These are phyloP conservation scores for Barnettozyma salicaria DNA, from an alignment of 805 yeast species.

Conservation along the genomic window DNA sequence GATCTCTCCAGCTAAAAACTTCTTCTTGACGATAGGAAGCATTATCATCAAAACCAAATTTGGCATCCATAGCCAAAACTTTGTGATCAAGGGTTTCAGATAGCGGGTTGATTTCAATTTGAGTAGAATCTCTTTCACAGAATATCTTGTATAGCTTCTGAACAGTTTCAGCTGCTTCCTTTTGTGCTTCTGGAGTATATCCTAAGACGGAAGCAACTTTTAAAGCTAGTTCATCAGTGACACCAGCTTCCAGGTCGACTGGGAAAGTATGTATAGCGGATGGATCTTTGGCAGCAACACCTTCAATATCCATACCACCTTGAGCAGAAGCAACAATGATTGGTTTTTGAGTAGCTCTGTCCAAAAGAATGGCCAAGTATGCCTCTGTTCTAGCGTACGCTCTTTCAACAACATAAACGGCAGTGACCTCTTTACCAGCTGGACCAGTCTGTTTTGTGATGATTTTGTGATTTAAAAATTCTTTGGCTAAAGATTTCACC, in stretches of 20 bases:
- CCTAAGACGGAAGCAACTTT: constrained; percentile 78
- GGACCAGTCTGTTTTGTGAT: constrained; percentile 98
- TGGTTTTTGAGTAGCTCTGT: constrained; percentile 85
- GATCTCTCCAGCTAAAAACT: constrained; percentile 94
- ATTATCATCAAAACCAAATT: constrained; percentile 95
- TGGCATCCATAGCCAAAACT: constrained; percentile 98
- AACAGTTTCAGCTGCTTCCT: constrained; percentile 84
- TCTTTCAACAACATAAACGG: constrained; percentile 93
- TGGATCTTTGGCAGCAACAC: constrained; percentile 90
- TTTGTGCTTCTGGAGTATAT: constrained; percentile 67
- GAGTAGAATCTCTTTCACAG: constrained; percentile 90
- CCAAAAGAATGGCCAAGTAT: constrained; percentile 89
- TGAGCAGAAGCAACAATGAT: constrained; percentile 93
- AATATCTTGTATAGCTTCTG: constrained; percentile 85
- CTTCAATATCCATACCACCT: constrained; percentile 99
- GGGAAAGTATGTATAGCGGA: constrained; percentile 85
- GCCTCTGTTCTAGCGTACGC: constrained; percentile 93
- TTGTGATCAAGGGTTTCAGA: constrained; percentile 86
- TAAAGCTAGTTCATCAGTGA: constrained; percentile 68
- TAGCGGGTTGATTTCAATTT: constrained; percentile 97
- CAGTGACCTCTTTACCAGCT: constrained; percentile 94
- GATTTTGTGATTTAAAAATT: constrained; percentile 89
- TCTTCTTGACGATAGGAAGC: constrained; percentile 94
- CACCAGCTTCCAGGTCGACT: constrained; percentile 71
- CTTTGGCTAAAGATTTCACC: constrained; percentile 76